A percentile compares a stretch with the other conserved stretches of the same genome.
phyloP scores from a whole-genome alignment of 306 rosid genomes.

The Sesbania bispinosa region DNA sequence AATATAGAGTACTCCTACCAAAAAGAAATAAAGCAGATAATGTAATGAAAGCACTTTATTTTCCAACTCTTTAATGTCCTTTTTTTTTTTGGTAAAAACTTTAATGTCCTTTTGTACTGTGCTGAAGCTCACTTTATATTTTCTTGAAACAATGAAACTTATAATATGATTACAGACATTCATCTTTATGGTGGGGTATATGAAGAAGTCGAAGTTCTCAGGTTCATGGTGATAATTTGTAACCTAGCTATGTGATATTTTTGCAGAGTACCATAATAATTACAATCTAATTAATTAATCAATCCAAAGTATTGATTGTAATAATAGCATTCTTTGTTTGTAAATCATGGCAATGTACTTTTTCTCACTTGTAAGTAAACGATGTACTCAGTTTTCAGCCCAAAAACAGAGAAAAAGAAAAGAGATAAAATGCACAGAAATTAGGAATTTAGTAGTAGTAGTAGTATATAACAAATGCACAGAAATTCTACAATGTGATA shows the following conservation, averaged over 20 bases:
- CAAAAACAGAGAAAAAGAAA: neutral
- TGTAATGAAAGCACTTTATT: conserved; percentile 19
- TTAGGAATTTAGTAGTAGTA: too few species aligned
- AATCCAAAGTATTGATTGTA: neutral
- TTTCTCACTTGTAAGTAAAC: too few species aligned
- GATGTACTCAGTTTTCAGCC: conserved; percentile 13
- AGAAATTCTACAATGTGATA: conserved; percentile 13
- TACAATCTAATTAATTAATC: neutral
- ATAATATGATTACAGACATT: neutral
- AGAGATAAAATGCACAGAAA: too few species aligned
- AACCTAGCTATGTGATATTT: too few species aligned
- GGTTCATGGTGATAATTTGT: neutral
- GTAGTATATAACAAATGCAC: conserved; percentile 1
- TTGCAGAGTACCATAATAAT: neutral
- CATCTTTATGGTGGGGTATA: neutral
- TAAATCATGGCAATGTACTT: too few species aligned
- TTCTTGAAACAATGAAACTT: neutral
- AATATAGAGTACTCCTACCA: neutral
- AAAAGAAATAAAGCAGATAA: neutral
- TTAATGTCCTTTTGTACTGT: conserved; percentile 1
- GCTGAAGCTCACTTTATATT: neutral
- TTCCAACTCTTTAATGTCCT: conserved; percentile 9
- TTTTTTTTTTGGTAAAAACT: too few species aligned
- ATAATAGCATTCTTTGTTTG: too few species aligned
- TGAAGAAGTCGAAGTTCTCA: conserved; percentile 1